Conservation (phyloP, 2,329 filamentous ascomycete genomes). For the Allantophomopsis cytisporea region DNA sequence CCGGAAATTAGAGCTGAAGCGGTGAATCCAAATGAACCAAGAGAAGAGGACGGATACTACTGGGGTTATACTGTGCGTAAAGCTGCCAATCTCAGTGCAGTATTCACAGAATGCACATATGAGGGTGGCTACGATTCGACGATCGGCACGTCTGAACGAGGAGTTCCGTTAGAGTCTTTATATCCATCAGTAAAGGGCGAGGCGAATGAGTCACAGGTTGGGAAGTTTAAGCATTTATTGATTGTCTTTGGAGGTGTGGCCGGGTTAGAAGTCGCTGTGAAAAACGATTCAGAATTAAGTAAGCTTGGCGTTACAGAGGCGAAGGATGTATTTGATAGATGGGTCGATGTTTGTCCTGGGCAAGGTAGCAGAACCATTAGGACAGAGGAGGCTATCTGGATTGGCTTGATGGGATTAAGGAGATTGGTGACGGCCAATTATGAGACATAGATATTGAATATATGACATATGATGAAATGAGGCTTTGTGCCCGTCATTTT, state of each 20-base stretch:
- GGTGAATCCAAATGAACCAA: constrained; percentile 54
- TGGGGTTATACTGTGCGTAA: constrained; percentile 70
- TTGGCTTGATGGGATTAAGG: constrained; percentile 58
- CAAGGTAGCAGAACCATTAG: constrained; percentile 74
- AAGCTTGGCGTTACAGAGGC: constrained; percentile 42
- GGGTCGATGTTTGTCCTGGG: constrained; percentile 68
- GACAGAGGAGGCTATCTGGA: constrained; percentile 72
- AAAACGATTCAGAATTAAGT: constrained; percentile 42
- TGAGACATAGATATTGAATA: too few relatives aligned
- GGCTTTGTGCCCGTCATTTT: too few relatives aligned
- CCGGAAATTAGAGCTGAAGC: constrained; percentile 32
- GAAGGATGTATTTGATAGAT: constrained; percentile 67
- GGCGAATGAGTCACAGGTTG: constrained; percentile 10
- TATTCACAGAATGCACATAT: constrained; percentile 67
- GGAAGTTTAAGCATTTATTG: constrained; percentile 55
- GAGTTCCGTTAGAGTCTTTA: constrained; percentile 22
- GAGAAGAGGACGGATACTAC: constrained; percentile 69
- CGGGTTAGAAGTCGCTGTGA: constrained; percentile 64
- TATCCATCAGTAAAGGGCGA: constrained; percentile 10
- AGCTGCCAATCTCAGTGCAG: constrained; percentile 49
- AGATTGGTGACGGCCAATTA: constrained; percentile 27
- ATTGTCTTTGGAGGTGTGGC: constrained; percentile 72
- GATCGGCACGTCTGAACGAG: constrained; percentile 74
- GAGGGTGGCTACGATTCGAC: constrained; percentile 71
- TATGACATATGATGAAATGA: too few relatives aligned